These are phyloP conservation scores for Aspergillus ellipticus DNA, from an alignment of 495 filamentous ascomycete genomes.

Conservation along the genomic window DNA sequence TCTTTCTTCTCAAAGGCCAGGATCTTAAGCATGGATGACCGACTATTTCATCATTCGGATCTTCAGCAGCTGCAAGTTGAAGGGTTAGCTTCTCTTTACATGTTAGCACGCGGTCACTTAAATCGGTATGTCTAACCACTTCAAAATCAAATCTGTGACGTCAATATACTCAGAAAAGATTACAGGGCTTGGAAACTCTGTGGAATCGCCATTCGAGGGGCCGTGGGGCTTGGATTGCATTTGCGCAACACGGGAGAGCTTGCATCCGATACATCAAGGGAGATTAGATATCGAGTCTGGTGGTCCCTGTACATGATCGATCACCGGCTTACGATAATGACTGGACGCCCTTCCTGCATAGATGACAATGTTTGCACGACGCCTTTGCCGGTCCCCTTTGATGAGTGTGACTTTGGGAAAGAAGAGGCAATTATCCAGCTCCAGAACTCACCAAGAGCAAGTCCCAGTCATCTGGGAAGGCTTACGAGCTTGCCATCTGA, in stretches of 20 bases:
- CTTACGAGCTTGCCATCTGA: conserved; percentile 14
- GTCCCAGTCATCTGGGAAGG: conserved; percentile 19
- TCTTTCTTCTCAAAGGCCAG: conserved; percentile 55
- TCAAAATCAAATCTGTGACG: not conserved
- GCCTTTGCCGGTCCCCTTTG: conserved; percentile 51
- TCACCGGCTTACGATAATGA: conserved; percentile 53
- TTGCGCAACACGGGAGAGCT: conserved; percentile 49
- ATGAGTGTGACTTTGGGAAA: conserved; percentile 44
- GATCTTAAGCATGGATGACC: conserved; percentile 47
- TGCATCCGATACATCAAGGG: conserved; percentile 49
- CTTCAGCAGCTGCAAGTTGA: conserved; percentile 57
- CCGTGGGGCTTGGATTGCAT: conserved; percentile 58
- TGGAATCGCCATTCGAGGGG: conserved; percentile 55
- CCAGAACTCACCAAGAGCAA: conserved; percentile 20
- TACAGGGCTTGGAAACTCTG: conserved; percentile 57
- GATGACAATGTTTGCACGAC: conserved; percentile 51
- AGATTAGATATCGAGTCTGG: conserved; percentile 58
- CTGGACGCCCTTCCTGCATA: conserved; percentile 57
- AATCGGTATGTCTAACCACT: conserved; percentile 57
- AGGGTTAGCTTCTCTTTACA: conserved; percentile 57
- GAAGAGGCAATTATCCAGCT: conserved; percentile 35
- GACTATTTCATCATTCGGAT: conserved; percentile 48
- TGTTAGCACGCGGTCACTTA: conserved; percentile 54
- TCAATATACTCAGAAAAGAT: conserved; percentile 9
- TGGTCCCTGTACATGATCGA: conserved; percentile 59